Base-by-base conservation (phyloP, 148 eudicot genomes). In the Simmondsia chinensis region DNA sequence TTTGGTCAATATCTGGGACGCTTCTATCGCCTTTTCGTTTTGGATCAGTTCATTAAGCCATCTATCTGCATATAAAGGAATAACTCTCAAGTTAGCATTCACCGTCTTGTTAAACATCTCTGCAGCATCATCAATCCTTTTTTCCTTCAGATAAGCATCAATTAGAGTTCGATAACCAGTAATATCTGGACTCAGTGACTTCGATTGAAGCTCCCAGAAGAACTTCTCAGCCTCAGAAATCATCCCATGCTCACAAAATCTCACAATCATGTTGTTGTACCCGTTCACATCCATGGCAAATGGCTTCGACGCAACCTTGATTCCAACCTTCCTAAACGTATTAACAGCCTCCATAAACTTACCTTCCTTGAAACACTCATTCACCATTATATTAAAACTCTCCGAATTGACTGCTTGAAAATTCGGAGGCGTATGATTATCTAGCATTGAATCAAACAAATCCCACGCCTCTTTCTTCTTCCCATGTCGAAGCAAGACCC, bases 211-310 rank as follows among this genome's bases (percentile, higher is more conserved):
- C 74, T 83, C 83, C 21, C 27, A 52, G 40, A 61, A 76, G 41
- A 76, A 73, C 54, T 67, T 56, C 66, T 74, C 97, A 0, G 97
- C 97, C 45, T 83, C 82, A 31, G 59, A 73, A 65, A 81, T 61
- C 94, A 78, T 79, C 19, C 68, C 88, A 55, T 59, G 57, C 76
- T 86, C 96, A 14, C 72, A 78, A 50, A 78, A 74, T 67, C 73
- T 68, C 4, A 59, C 59, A 23, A 87, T 61, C 30, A 87, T 74
- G 25, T 87, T 87, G 46, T 65, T 87, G 38, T 63, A 87, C 7
- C 96, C 96, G 3, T 82, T 80, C 4, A 83, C 87, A 68, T 87
- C 96, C 96, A 87, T 87, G 1, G 78, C 53, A 69, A 87, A 87
- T 30, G 84, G 94, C 61, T 74, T 79, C 17, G 93, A 78, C 39